Base-by-base conservation (phyloP, 1,139 yeast genomes). In the Oligophagozyma castellii region DNA sequence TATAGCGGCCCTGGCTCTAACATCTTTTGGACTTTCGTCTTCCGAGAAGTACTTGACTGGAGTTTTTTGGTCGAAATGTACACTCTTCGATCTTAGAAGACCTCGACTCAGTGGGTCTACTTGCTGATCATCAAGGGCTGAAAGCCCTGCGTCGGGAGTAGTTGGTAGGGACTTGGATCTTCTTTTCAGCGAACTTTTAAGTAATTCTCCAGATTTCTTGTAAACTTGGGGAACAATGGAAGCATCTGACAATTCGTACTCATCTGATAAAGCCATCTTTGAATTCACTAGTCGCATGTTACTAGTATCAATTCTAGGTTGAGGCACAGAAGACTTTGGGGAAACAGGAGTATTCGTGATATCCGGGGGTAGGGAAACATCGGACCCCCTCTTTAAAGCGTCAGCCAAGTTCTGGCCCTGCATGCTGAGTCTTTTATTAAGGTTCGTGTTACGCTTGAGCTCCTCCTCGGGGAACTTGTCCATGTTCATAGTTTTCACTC, bases 91-190 rank as follows among this genome's bases (percentile, higher is more conserved):
- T 24, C 54, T 37, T 14, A 45, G 26, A 12, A 29, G 6, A 13
- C 25, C 27, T 22, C 29, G 30, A 19, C 29, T 24, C 19, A 22
- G 27, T 18, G 29, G 24, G 33, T 33, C 34, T 24, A 26, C 21
- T 12, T 21, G 24, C 10, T 24, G 22, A n/a, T 23, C 24, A 18
- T 28, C 29, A 7, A 11, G 19, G 19, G 20, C 31, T 22, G 11
- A 27, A 12, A 22, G 12, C 19, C 20, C 27, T 27, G 27, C 11
- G 7, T 37, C 39, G 3, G 47, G 49, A 4, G 53, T 41, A 4
- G 47, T 36, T 8, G 55, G 55, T 26, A 50, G 36, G 19, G 55
- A 50, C 29, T 46, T 45, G 11, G 55, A 47, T 29, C 54, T 32
- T 26, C 39, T 32, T 27, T 46, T 48, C 23, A 48, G 31, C 5